phyloP scores from a whole-genome alignment of 495 filamentous ascomycete genomes.

The Aspergillus avenaceus region DNA sequence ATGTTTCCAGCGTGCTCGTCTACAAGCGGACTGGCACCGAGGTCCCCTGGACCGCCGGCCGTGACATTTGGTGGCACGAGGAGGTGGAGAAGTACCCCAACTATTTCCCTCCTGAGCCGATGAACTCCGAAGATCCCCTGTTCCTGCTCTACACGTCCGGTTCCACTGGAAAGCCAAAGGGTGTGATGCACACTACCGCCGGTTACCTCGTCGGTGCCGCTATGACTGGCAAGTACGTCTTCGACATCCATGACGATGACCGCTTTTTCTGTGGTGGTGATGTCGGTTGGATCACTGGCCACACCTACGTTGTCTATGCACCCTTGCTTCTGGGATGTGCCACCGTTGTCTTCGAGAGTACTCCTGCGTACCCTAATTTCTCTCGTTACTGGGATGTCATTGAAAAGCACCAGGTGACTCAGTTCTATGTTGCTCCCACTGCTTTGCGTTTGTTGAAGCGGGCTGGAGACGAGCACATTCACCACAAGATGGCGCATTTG shows the following conservation, averaged over 20 bases:
- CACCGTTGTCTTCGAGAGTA: slow-evolving; percentile 98
- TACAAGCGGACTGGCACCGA: slow-evolving; percentile 95
- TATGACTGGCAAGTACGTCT: slow-evolving; percentile 94
- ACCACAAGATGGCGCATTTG: slow-evolving; percentile 81
- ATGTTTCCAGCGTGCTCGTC: slow-evolving; percentile 79
- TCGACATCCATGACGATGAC: slow-evolving; percentile 93
- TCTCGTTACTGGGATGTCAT: slow-evolving; percentile 99
- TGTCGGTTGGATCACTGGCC: slow-evolving; percentile 99
- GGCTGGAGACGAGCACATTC: slow-evolving; percentile 87
- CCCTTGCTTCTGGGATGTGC: slow-evolving; percentile 88
- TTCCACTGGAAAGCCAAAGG: slow-evolving; percentile 97
- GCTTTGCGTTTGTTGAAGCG: slow-evolving; percentile 91
- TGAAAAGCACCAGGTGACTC: slow-evolving; percentile 88
- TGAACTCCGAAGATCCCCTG: slow-evolving; percentile 92
- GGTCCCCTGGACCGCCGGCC: slow-evolving; percentile 81
- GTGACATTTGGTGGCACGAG: slow-evolving; percentile 98
- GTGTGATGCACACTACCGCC: slow-evolving; percentile 95
- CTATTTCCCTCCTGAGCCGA: slow-evolving; percentile 80
- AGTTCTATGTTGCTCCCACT: slow-evolving; percentile 98
- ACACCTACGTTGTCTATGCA: slow-evolving; percentile 98
- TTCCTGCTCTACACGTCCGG: slow-evolving; percentile 98
- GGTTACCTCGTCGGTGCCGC: slow-evolving; percentile 93
- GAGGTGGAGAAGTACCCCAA: slow-evolving; percentile 92
- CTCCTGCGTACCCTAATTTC: slow-evolving; percentile 95
- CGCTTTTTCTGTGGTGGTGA: slow-evolving; percentile 97